A percentile compares a stretch with the other conserved stretches of the same genome.
These are phyloP conservation scores for Diaporthe aspalathi DNA, from an alignment of 2,329 filamentous ascomycete species.

Conservation along the genomic window DNA sequence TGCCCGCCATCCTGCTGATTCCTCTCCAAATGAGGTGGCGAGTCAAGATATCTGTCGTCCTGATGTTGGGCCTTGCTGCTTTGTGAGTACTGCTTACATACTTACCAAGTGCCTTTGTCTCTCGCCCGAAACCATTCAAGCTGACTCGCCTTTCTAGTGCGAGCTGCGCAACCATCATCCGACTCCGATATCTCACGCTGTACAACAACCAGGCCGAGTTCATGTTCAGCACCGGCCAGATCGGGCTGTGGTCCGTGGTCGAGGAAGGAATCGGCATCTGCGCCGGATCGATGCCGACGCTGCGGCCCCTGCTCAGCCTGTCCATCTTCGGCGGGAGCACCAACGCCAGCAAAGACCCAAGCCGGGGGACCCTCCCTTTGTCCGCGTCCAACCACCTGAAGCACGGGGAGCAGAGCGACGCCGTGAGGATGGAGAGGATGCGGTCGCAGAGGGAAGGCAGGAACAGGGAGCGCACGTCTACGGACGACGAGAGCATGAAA, in stretches of 20 bases:
- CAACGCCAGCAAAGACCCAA: neutral
- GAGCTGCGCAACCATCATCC: slow-evolving; percentile 53
- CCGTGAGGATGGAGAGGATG: neutral
- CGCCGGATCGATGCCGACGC: slow-evolving; percentile 58
- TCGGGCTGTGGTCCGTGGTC: slow-evolving; percentile 59
- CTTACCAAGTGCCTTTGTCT: too few species aligned
- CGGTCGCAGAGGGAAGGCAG: slow-evolving; percentile 6
- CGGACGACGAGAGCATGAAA: slow-evolving; percentile 50
- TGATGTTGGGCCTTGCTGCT: slow-evolving; percentile 57
- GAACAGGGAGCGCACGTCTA: slow-evolving; percentile 28
- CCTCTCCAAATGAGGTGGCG: slow-evolving; percentile 56
- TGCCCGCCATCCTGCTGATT: slow-evolving; percentile 54
- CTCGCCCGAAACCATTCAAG: too few species aligned
- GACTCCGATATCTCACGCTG: slow-evolving; percentile 56
- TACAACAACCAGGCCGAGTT: slow-evolving; percentile 54
- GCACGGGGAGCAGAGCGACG: neutral
- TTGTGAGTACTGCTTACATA: slow-evolving; percentile 49
- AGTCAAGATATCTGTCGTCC: slow-evolving; percentile 57
- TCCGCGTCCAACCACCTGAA: neutral
- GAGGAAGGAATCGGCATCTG: slow-evolving; percentile 62
- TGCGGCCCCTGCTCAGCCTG: slow-evolving; percentile 56
- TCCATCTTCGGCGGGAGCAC: slow-evolving; percentile 41
- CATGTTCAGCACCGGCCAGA: slow-evolving; percentile 54
- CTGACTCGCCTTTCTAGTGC: slow-evolving; percentile 44
- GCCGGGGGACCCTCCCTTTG: neutral